Conservation (phyloP, 225 moss, liverwort and hornwort species). For the Antitrichia curtipendula region DNA sequence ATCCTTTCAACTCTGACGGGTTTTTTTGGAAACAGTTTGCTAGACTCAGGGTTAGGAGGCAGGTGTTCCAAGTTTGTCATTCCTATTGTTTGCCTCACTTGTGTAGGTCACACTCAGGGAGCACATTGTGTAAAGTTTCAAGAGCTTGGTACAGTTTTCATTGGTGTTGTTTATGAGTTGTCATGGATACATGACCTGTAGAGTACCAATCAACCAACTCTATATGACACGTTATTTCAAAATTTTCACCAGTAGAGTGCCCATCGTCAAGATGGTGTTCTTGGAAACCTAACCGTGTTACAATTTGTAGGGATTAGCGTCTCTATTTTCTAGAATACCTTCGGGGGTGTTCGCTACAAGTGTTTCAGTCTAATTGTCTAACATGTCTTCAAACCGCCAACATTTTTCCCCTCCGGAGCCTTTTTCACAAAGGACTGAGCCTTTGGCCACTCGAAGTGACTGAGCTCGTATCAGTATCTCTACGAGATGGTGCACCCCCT, state of each 20-base stretch:
- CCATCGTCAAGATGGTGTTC: neutral
- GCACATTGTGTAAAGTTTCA: neutral
- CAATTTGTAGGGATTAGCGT: neutral
- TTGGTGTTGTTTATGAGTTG: neutral
- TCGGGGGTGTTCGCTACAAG: neutral
- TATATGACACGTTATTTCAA: neutral
- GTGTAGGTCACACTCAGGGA: neutral
- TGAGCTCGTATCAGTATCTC: neutral
- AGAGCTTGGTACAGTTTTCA: neutral
- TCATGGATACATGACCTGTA: neutral
- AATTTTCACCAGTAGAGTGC: neutral
- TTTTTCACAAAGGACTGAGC: neutral
- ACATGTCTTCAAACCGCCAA: neutral
- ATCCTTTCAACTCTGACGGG: neutral
- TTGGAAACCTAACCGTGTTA: neutral
- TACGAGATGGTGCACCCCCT: slow-evolving; percentile 28
- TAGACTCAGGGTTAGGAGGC: neutral
- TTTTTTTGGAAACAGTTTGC: neutral
- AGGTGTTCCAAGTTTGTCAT: neutral
- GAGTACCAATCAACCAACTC: neutral
- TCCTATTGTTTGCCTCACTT: neutral
- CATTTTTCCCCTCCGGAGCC: neutral
- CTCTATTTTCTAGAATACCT: neutral
- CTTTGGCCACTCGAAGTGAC: neutral
- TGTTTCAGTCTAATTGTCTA: neutral